Percentiles rank a stretch among this genome's conserved stretches.
These are phyloP conservation scores for Quercus bicolor DNA, from an alignment of 306 rosid species.

Conservation along the genomic window DNA sequence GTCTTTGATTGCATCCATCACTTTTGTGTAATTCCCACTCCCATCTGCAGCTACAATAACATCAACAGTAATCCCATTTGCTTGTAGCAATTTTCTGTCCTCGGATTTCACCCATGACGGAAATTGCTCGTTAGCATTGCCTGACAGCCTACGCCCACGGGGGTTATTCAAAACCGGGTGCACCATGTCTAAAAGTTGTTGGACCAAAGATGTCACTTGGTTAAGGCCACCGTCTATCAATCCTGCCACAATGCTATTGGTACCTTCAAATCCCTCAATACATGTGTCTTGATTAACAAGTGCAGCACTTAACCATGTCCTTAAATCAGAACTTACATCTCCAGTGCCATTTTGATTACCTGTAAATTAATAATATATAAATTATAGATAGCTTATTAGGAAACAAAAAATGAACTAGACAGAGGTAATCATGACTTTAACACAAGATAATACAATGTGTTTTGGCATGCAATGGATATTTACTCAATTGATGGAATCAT, in stretches of 20 bases:
- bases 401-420: not conserved
- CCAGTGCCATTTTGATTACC: conserved; percentile 69
- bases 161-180: conserved; percentile 6
- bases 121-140: conserved; percentile 1
- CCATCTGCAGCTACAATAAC: conserved; percentile 74
- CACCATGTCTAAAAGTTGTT: conserved; percentile 50
- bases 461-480: too few relatives aligned
- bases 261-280: conserved; percentile 75
- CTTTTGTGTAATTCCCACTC: conserved; percentile 50
- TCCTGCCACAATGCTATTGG: conserved; percentile 45
- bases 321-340: conserved; percentile 61
- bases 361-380: conserved; percentile 4
- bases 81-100: conserved; percentile 49
- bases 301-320: conserved; percentile 86
- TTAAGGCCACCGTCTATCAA: conserved; percentile 40
- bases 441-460: too few relatives aligned
- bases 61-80: conserved; percentile 34
- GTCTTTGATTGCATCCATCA: conserved; percentile 65
- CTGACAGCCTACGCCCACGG: not conserved
- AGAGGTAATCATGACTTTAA: too few relatives aligned
- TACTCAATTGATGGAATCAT: not conserved
- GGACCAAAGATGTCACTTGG: conserved; percentile 46
- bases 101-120: conserved; percentile 57
- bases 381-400: too few relatives aligned
- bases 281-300: conserved; percentile 72